Base-by-base conservation (phyloP, 1,139 yeast species). In the Pichia sp. region DNA sequence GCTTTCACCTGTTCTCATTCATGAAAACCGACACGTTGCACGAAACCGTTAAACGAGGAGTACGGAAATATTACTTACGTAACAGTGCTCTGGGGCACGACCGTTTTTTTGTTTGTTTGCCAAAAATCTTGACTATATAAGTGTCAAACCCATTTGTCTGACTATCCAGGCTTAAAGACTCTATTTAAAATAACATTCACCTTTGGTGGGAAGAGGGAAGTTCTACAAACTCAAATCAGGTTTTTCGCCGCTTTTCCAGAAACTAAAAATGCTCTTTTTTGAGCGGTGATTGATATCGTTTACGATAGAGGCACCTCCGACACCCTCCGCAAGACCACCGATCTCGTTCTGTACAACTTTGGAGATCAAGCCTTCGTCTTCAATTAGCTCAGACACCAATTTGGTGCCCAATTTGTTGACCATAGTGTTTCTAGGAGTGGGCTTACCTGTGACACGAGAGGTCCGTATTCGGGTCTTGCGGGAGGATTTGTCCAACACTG, bases 371-470 rank as follows among this genome's bases (percentile, higher is more conserved):
- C 51, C 49, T 23, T 61, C 62, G 40, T 64, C 67, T n/a, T 61
- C 62, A 19, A 64, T 58, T 15, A 64, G 54, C 53, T 64, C 67
- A n/a, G 58, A 59, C 11, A 65, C 59, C 30, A 68, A 53, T 42
- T 55, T 61, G 7, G 53, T 53, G 1, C 67, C 59, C 6, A 67
- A 50, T 46, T 57, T 55, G 43, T 58, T 60, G 47, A 62, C 50
- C 50, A 67, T 49, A 31, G 61, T 65, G 42, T 56, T 54, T 30
- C 72, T 54, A 4, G 70, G 58, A 4, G 72, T 69, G 8, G 70
- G 65, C 32, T 61, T 61, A 38, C 62, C 61, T 6, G 70, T 65
- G 43, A 67, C n/a, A 50, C 70, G 58, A 16, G 70, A 66, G 36
- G 60, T 60, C 44, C 72, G 57, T 1, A 69, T 65, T 47, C 59